Evolutionary conservation across 2,329 filamentous ascomycete genomes (phyloP).

Genomic region (Pleomassaria siparia): DNA sequence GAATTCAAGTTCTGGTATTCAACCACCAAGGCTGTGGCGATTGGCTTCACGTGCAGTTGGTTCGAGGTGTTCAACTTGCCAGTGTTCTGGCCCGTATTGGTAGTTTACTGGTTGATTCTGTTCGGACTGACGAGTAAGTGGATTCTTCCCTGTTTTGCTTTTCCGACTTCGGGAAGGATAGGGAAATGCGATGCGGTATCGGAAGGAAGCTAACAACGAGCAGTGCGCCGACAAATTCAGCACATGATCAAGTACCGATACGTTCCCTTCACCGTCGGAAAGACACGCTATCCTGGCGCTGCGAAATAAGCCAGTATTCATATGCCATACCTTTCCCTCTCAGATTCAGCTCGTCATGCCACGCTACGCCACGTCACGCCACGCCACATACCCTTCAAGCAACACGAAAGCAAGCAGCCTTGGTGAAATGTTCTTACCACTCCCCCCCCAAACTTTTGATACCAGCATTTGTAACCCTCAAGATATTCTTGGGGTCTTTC

Average conservation of each 20-base stretch:
- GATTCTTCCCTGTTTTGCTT: not conserved
- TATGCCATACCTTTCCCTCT: too few species aligned
- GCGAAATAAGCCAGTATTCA: slow-evolving; percentile 27
- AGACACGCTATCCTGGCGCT: slow-evolving; percentile 51
- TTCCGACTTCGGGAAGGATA: not conserved
- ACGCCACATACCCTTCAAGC: not conserved
- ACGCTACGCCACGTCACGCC: too few species aligned
- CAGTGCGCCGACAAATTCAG: slow-evolving; percentile 98
- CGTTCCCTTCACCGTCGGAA: slow-evolving; percentile 89
- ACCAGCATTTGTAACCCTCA: slow-evolving; percentile 24
- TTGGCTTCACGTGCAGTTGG: slow-evolving; percentile 87
- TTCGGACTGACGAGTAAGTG: slow-evolving; percentile 90
- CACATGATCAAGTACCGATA: slow-evolving; percentile 99
- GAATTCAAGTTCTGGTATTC: slow-evolving; percentile 99
- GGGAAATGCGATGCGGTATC: too few species aligned
- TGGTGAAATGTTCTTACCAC: not conserved
- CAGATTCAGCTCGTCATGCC: too few species aligned
- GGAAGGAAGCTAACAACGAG: slow-evolving; percentile 3
- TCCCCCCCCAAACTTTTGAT: slow-evolving; percentile 12
- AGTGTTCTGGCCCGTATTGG: slow-evolving; percentile 97
- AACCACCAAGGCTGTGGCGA: slow-evolving; percentile 80
- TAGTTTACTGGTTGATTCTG: slow-evolving; percentile 98
- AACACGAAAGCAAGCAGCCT: not conserved
- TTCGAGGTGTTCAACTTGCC: slow-evolving; percentile 94
- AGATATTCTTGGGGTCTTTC: slow-evolving; percentile 19